Evolutionary conservation across 202 grass and related monocot species (phyloP).

Genomic region (Carex arenaria): DNA sequence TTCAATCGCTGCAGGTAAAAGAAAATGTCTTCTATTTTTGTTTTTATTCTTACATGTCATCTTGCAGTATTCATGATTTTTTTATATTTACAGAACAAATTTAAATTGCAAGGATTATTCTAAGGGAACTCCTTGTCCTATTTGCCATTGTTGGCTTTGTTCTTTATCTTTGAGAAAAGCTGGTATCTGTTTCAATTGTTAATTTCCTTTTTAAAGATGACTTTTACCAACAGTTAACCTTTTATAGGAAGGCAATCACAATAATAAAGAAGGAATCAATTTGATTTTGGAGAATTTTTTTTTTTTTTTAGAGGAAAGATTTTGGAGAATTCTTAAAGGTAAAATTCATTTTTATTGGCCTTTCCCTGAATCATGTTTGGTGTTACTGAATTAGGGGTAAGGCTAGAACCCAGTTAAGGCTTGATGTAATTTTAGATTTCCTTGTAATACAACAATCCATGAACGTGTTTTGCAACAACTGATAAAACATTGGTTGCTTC

Average conservation of each 20-base stretch:
- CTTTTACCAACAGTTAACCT: not conserved
- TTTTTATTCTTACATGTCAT: slow-evolving; percentile 20
- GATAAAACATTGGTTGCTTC: not conserved
- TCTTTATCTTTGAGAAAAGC: not conserved
- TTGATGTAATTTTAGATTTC: not conserved
- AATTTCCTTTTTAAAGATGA: not conserved
- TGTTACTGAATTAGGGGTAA: not conserved
- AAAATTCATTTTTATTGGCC: not conserved
- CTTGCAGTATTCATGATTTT: not conserved
- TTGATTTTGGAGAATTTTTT: not conserved
- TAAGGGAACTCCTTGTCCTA: not conserved
- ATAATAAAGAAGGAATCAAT: not conserved
- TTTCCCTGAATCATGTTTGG: not conserved
- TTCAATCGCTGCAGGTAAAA: slow-evolving; percentile 76
- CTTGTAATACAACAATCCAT: not conserved
- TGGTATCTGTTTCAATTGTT: not conserved
- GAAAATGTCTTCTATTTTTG: slow-evolving; percentile 4
- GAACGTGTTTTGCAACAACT: not conserved
- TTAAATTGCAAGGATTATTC: not conserved
- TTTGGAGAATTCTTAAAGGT: not conserved
- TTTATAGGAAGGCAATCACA: not conserved
- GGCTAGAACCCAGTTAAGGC: not conserved
- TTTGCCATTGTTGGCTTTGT: not conserved
- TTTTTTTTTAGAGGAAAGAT: too few species aligned
- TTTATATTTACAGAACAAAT: not conserved